Evolutionary conservation across 495 filamentous ascomycete genomes (phyloP).

Genomic region (Daldinia concentrica): DNA sequence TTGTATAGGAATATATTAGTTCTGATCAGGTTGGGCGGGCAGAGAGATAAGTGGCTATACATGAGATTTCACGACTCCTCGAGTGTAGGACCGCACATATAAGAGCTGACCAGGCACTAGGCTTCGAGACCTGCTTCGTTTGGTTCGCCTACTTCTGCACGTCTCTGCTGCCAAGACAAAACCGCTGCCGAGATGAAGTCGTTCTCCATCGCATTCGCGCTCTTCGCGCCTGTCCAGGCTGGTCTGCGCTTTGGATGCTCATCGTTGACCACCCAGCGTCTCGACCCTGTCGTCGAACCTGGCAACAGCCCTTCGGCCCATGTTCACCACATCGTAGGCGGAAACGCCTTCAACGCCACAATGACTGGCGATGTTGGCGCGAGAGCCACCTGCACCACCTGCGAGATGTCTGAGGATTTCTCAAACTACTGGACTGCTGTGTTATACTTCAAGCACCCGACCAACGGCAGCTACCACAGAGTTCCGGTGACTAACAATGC

Average conservation of each 20-base stretch:
- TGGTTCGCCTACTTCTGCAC: constrained; percentile 31
- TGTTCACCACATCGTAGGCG: constrained; percentile 59
- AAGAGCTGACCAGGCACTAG: constrained; percentile 27
- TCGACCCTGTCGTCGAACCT: constrained; percentile 57
- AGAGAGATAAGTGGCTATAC: constrained; percentile 5
- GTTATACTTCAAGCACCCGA: constrained; percentile 61
- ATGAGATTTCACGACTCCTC: constrained; percentile 12
- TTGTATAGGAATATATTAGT: constrained; percentile 17
- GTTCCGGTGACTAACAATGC: constrained; percentile 55
- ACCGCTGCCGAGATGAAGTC: constrained; percentile 55
- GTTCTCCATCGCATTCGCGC: constrained; percentile 50
- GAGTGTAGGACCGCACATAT: constrained; percentile 34
- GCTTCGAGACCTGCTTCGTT: constrained; percentile 8
- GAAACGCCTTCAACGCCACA: constrained; percentile 57
- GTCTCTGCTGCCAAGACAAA: constrained; percentile 28
- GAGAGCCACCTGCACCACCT: constrained; percentile 54
- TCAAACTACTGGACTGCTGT: constrained; percentile 61
- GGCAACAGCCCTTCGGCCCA: constrained; percentile 52
- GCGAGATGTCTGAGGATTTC: constrained; percentile 57
- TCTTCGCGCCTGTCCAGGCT: constrained; percentile 52
- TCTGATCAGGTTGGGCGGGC: constrained; percentile 17
- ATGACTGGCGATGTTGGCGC: constrained; percentile 55
- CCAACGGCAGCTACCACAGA: constrained; percentile 57
- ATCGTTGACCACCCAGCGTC: constrained; percentile 55
- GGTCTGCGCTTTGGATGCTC: constrained; percentile 58